Percentiles rank a stretch among this genome's conserved stretches.
Conservation (phyloP, 495 filamentous ascomycete species). For the Annulohypoxylon nitens region DNA sequence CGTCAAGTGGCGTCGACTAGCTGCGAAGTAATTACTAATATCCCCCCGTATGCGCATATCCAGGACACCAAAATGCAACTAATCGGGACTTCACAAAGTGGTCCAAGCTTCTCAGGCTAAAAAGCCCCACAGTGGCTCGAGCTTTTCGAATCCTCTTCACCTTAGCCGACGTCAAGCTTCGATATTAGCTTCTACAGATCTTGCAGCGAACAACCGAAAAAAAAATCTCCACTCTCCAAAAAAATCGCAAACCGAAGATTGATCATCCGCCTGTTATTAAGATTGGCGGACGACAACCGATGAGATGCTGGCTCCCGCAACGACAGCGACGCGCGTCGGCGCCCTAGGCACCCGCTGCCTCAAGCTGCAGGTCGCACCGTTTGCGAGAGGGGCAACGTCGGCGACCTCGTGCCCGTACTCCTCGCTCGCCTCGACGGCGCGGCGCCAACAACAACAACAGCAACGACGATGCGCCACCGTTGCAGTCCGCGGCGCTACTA, state of each 20-base stretch:
- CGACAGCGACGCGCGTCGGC: constrained; percentile 45
- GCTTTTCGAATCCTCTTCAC: constrained; percentile 33
- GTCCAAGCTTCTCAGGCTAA: background rate
- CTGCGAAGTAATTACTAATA: background rate
- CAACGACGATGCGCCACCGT: constrained; percentile 27
- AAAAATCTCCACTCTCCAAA: constrained; percentile 8
- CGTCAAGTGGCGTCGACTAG: background rate
- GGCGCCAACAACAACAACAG: constrained; percentile 32
- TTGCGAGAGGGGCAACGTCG: constrained; percentile 46
- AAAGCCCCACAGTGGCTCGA: constrained; percentile 33
- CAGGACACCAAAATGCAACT: background rate
- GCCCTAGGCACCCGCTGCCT: constrained; percentile 45
- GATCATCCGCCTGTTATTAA: constrained; percentile 3
- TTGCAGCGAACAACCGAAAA: constrained; percentile 12
- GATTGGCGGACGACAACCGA: constrained; percentile 21
- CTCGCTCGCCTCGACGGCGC: constrained; percentile 27
- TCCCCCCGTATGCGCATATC: background rate
- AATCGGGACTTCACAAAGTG: background rate
- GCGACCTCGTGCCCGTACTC: constrained; percentile 36
- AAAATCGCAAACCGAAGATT: constrained; percentile 7
- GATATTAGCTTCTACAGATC: constrained; percentile 32
- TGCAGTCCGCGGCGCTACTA: constrained; percentile 26
- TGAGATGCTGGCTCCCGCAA: constrained; percentile 49
- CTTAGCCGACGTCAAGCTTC: constrained; percentile 40
- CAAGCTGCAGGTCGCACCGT: constrained; percentile 42